Evolutionary conservation across 192 early-diverging fungal genomes (phyloP), one percentile per base, ranked within the genome.

Genomic region (Umbelopsis vinacea): DNA sequence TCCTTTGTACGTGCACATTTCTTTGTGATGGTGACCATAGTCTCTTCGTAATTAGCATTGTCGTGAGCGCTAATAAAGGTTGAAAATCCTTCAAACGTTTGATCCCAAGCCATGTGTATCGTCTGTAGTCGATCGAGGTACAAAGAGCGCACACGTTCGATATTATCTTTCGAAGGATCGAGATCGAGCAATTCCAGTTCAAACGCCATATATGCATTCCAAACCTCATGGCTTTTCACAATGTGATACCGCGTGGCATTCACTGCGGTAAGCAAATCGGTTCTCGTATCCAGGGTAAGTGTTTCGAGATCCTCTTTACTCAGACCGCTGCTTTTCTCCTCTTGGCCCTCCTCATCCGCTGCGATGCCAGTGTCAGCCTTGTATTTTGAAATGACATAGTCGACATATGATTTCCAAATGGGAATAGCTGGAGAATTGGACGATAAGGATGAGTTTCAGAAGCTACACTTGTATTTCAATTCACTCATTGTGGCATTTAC

Each of bases 41-140:
- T 74, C 1, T 55, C 55, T 69, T 92, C 92, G 73, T 91, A 94
- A 14, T 87, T 73, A 2, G 46, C 67, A 48, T 71, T 70, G 53
- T 87, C 80, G 53, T 85, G 83, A 11, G 70, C 71, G 11, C 84
- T 84, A 43, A 93, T 87, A 66, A 93, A 91, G 1, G 82, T 72
- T 3, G 91, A 92, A 66, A 91, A 88, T 19, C 71, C 74, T 12
- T 71, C 76, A 26, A 92, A 92, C 0, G 93, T 93, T 11, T 84
- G 77, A 10, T 85, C 86, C 29, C 90, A 73, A 24, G 81, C 57
- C 57, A 63, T 63, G 33, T 63, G 57, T 37, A 63, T 29, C 12
- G 33, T 37, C 57, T 37, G 11, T 4, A 63, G 57, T 19, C 57
- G 57, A 2, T 63, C 57, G 4, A 63, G 29, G 35, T 63, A 63